Conservation (phyloP, 2,329 filamentous ascomycete genomes). For the Sclerotinia spermophila region DNA sequence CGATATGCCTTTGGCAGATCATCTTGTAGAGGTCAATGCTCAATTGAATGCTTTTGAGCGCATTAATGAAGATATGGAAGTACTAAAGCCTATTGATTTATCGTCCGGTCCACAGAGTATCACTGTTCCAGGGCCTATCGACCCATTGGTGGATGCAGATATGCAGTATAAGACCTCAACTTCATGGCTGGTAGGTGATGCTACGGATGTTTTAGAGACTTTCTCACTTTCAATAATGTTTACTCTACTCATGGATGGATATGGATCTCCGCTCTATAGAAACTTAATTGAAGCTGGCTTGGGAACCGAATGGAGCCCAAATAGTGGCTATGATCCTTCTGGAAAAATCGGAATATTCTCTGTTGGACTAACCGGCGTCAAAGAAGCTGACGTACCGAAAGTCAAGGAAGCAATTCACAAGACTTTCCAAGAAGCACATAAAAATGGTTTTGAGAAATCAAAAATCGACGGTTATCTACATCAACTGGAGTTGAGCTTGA, state of each 20-base stretch:
- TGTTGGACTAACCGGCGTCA: constrained; percentile 85
- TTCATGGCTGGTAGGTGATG: constrained; percentile 87
- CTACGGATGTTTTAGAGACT: constrained; percentile 77
- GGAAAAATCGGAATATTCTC: constrained; percentile 80
- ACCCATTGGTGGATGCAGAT: constrained; percentile 79
- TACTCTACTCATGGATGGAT: constrained; percentile 84
- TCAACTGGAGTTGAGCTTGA: constrained; percentile 86
- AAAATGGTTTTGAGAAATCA: constrained; percentile 78
- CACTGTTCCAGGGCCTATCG: constrained; percentile 73
- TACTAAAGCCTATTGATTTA: constrained; percentile 74
- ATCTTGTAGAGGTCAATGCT: constrained; percentile 73
- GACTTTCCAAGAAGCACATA: constrained; percentile 65
- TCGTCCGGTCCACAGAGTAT: constrained; percentile 63
- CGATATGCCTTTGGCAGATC: constrained; percentile 79
- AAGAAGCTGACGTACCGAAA: constrained; percentile 70
- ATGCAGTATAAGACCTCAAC: constrained; percentile 92
- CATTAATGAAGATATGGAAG: constrained; percentile 64
- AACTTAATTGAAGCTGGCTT: constrained; percentile 85
- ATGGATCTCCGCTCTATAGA: constrained; percentile 88
- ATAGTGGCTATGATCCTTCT: constrained; percentile 84
- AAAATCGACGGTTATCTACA: constrained; percentile 95
- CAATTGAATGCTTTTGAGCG: constrained; percentile 71
- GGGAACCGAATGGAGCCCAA: constrained; percentile 90
- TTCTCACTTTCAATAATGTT: constrained; percentile 82
- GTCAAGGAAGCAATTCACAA: constrained; percentile 71